A percentile compares a stretch with the other conserved stretches of the same genome.
Evolutionary conservation across 2,329 filamentous ascomycete species (phyloP).

Genomic region (Pseudogymnoascus verrucosus): DNA sequence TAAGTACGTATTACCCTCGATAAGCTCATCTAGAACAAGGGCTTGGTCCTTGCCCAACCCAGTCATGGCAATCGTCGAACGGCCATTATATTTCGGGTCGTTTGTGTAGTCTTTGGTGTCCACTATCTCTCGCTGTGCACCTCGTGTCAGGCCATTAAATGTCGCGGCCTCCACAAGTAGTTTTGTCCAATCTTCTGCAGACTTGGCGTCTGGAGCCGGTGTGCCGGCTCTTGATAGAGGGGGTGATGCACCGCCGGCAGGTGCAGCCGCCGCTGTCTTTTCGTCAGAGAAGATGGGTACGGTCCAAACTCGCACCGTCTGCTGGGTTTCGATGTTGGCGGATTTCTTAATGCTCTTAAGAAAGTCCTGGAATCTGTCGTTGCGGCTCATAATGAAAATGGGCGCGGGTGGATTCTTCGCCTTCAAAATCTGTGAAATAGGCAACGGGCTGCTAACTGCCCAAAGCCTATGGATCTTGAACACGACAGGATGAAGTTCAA

Average conservation of each 20-base stretch:
- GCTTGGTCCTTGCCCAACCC: constrained; percentile 65
- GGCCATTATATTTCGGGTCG: constrained; percentile 72
- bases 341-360: constrained; percentile 64
- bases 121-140: constrained; percentile 55
- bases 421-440: constrained; percentile 51
- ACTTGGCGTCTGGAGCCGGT: constrained; percentile 14
- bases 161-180: constrained; percentile 43
- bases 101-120: constrained; percentile 61
- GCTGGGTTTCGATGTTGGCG: constrained; percentile 57
- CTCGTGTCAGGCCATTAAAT: constrained; percentile 55
- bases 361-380: constrained; percentile 65
- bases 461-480: constrained; percentile 78
- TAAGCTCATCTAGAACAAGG: constrained; percentile 76
- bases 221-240: constrained; percentile 26
- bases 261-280: constrained; percentile 34
- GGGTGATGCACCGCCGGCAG: constrained; percentile 35
- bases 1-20: constrained; percentile 50
- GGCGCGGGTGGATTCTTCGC: constrained; percentile 54
- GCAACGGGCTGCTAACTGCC: constrained; percentile 48
- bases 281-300: constrained; percentile 13
- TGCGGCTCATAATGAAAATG: constrained; percentile 62
- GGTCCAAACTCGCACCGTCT: constrained; percentile 60
- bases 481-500: constrained; percentile 76
- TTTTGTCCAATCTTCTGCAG: constrained; percentile 29
- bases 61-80: constrained; percentile 53